phyloP scores from a whole-genome alignment of 2,329 filamentous ascomycete genomes.

The Fusarium pininemorale region DNA sequence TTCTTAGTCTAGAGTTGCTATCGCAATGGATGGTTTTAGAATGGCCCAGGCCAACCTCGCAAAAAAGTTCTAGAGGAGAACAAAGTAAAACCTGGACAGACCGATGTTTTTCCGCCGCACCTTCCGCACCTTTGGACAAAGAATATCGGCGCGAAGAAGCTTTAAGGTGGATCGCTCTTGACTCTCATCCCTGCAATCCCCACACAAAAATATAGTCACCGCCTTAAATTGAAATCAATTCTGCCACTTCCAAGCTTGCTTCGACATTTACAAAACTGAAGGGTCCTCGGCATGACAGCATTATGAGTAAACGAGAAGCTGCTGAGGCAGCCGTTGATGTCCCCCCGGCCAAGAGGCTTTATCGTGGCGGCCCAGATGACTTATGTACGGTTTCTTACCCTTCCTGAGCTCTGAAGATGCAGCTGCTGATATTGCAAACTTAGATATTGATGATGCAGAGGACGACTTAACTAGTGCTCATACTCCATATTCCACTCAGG shows the following conservation, averaged over 20 bases:
- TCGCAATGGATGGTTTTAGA: conserved; percentile 36
- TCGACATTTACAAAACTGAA: conserved; percentile 13
- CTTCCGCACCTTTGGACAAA: neutral
- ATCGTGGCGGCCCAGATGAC: conserved; percentile 26
- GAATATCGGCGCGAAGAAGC: neutral
- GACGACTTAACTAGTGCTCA: conserved; percentile 46
- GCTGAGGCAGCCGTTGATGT: conserved; percentile 34
- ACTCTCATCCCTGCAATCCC: conserved; percentile 32
- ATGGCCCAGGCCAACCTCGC: conserved; percentile 34
- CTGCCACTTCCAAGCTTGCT: conserved; percentile 42
- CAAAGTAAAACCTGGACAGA: conserved; percentile 41
- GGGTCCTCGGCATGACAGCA: conserved; percentile 32
- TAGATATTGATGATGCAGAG: conserved; percentile 46
- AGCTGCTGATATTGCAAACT: conserved; percentile 14
- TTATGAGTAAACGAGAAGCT: conserved; percentile 49
- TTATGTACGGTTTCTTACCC: conserved; percentile 32
- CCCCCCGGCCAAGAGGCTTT: conserved; percentile 43
- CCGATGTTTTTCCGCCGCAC: conserved; percentile 46
- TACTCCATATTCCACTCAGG: conserved; percentile 47
- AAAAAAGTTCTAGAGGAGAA: conserved; percentile 44
- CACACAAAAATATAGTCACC: conserved; percentile 47
- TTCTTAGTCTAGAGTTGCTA: conserved; percentile 1
- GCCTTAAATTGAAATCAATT: conserved; percentile 47
- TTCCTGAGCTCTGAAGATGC: neutral
- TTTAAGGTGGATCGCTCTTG: neutral